Conservation (phyloP, 164 flowering plant genomes). For the Nymphaea colorata region DNA sequence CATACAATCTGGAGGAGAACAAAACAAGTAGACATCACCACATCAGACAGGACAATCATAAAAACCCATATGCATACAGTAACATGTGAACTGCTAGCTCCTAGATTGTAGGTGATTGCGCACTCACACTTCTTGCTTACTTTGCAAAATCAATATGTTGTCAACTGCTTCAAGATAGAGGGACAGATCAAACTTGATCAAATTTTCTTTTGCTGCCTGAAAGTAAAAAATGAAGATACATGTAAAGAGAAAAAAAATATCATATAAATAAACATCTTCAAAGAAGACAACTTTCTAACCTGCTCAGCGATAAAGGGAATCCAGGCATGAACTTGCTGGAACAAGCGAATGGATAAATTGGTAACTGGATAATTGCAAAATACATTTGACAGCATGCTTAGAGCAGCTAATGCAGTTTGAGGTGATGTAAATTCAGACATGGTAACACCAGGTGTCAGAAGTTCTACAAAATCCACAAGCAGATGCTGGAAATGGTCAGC, state of each 20-base stretch:
- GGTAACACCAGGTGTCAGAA: slow-evolving; percentile 30
- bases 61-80: neutral
- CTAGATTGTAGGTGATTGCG: neutral
- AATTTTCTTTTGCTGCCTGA: slow-evolving; percentile 44
- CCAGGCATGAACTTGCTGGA: slow-evolving; percentile 51
- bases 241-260: slow-evolving; percentile 3
- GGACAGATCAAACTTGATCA: slow-evolving; percentile 41
- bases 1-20: neutral
- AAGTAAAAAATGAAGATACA: slow-evolving; percentile 10
- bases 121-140: slow-evolving; percentile 27
- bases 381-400: slow-evolving; percentile 69
- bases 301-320: slow-evolving; percentile 70
- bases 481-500: slow-evolving; percentile 30
- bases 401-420: slow-evolving; percentile 51
- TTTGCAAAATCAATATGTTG: slow-evolving; percentile 40
- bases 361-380: slow-evolving; percentile 42
- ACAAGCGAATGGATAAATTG: slow-evolving; percentile 25
- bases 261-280: neutral
- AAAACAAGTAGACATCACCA: neutral
- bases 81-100: neutral
- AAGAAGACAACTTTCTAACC: slow-evolving; percentile 31
- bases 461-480: slow-evolving; percentile 38
- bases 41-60: neutral
- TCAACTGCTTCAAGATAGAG: slow-evolving; percentile 73
- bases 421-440: slow-evolving; percentile 21